Conservation (phyloP, 805 yeast species). For the Candida lessepsii region DNA sequence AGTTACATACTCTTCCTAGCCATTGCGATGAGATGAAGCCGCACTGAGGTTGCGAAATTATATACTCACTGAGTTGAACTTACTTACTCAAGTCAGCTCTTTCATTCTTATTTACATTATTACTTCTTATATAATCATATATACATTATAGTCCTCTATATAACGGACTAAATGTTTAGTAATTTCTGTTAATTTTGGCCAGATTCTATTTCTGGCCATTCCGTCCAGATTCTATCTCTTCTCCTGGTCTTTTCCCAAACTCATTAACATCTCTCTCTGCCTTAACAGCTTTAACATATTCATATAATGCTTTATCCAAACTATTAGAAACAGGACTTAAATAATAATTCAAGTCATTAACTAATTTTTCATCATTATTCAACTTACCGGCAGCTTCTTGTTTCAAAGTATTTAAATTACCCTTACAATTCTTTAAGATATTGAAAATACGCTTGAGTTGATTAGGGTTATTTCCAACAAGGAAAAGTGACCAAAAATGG, state of each 20-base stretch:
- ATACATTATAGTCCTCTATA: no score
- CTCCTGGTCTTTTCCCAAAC: constrained; percentile 33
- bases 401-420: constrained; percentile 27
- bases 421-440: constrained; percentile 35
- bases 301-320: constrained; percentile 33
- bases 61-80: no score
- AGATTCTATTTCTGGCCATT: background rate
- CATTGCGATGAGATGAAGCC: constrained; percentile 24
- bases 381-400: constrained; percentile 18
- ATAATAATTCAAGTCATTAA: constrained; percentile 32
- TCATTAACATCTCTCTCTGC: constrained; percentile 22
- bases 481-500: constrained; percentile 42
- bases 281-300: constrained; percentile 32
- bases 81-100: no score
- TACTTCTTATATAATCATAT: background rate
- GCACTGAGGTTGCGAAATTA: constrained; percentile 3
- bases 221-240: background rate
- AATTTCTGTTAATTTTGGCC: no score
- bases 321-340: constrained; percentile 31
- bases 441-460: constrained; percentile 39
- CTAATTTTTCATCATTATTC: constrained; percentile 26
- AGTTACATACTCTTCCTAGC: constrained; percentile 40
- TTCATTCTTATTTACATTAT: background rate
- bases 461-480: constrained; percentile 35
- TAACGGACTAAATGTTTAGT: no score